phyloP scores from a whole-genome alignment of 768 basidiomycete genomes.

The Panaeolus papilionaceus region DNA sequence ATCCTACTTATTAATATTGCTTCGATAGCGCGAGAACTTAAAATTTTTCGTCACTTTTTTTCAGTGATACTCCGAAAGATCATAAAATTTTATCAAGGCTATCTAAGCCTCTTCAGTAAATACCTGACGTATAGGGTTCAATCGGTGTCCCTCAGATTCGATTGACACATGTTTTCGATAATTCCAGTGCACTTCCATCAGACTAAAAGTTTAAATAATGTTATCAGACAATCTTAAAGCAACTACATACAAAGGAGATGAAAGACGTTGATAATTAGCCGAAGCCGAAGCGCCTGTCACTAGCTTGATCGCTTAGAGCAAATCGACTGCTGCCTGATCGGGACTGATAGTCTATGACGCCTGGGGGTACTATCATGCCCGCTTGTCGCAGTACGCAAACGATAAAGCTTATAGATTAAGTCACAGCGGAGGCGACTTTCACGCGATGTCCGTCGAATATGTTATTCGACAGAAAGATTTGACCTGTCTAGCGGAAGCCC shows the following conservation, averaged over 20 bases:
- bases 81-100: background rate
- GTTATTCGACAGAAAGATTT: background rate
- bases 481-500: background rate
- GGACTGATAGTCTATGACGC: background rate
- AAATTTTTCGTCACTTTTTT: background rate
- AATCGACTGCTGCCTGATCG: background rate
- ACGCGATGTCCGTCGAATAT: background rate
- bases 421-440: background rate
- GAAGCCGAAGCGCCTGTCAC: constrained; percentile 4
- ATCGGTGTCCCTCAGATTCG: background rate
- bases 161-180: no score
- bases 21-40: background rate
- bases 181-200: no score
- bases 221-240: background rate
- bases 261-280: background rate
- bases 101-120: background rate
- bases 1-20: no score
- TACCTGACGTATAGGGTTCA: background rate
- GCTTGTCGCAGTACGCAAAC: background rate
- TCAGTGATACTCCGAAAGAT: background rate
- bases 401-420: no score
- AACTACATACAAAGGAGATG: background rate
- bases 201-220: background rate
- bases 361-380: background rate
- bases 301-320: background rate